Evolutionary conservation across 257 asterid species (phyloP), one percentile per base, ranked within the genome.

Genomic region (Solanum arcanum): DNA sequence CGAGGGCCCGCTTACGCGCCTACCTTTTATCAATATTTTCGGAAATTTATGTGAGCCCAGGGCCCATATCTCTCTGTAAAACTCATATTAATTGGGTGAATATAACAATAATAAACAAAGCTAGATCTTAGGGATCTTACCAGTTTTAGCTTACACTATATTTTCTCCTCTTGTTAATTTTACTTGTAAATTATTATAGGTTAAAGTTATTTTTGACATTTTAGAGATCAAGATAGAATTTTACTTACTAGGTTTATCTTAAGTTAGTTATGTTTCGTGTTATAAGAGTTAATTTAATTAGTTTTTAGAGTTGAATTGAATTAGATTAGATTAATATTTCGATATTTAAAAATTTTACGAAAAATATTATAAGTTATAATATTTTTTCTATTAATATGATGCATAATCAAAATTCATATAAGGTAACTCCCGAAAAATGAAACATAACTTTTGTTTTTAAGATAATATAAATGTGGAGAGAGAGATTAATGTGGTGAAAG

Each of bases 61-160:
- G 82, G 82, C 82, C 52, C 81, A 74, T 74, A 37, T 6, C 37
- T 68, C 75, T 68, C 20, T 14, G 75, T 68, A 64, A 66, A 33
- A 12, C 47, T 35, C 9, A 18, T 35, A 5, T 25, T 21, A 21
- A 21, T 37, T 39, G 31, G 52, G 31, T 74, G 31, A 5, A 74
- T 31, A 74, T 11, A 46, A 37, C 82, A 37, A 74, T 11, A 74
- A 37, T 21, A 37, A 39, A 74, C 82, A 39, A 74, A 37, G 49
- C 31, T 37, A 74, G 31, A 74, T 74, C 31, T 74, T 11, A 37
- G 3, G 52, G 2, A 74, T 74, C 82, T 74, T 37, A 11, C 13
- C 82, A 74, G 21, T 74, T 74, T 74, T 37, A 21, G 49, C 52
- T n/a, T 74, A 74, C 52, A 11, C 52, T 20, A 3, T 74, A 37